Conservation (phyloP, 2,329 filamentous ascomycete species). For the Geosmithia putterillii region DNA sequence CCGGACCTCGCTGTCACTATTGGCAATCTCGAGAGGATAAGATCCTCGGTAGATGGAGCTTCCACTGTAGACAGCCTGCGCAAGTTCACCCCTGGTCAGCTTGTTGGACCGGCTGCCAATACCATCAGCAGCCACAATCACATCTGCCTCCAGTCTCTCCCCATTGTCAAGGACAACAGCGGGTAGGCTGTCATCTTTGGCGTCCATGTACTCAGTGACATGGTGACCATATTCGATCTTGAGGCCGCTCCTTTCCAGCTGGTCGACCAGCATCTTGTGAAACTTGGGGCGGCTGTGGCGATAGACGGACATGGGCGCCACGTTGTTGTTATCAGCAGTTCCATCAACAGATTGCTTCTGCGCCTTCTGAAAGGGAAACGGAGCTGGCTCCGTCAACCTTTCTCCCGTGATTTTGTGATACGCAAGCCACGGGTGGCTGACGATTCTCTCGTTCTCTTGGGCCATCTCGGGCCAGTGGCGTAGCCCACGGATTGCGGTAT, state of each 20-base stretch:
- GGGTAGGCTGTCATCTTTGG: slow-evolving; percentile 7
- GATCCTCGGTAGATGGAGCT: not conserved
- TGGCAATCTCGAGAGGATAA: slow-evolving; percentile 25
- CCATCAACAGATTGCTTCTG: not conserved
- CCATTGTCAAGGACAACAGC: not conserved
- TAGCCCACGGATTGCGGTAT: no score
- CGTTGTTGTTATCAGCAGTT: slow-evolving; percentile 30
- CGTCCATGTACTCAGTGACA: slow-evolving; percentile 42
- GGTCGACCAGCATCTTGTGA: slow-evolving; percentile 30
- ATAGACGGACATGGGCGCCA: no score
- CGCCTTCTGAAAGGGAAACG: no score
- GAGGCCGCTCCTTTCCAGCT: slow-evolving; percentile 42
- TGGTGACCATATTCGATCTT: slow-evolving; percentile 39
- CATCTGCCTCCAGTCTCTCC: not conserved
- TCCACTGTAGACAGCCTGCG: not conserved
- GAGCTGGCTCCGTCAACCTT: no score
- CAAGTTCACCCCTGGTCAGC: slow-evolving; percentile 22
- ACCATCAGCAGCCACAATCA: slow-evolving; percentile 1
- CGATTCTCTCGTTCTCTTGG: no score
- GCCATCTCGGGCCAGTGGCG: no score
- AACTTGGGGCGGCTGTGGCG: slow-evolving; percentile 11
- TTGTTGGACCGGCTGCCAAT: slow-evolving; percentile 33
- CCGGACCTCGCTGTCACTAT: slow-evolving; percentile 23
- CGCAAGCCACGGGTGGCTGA: no score
- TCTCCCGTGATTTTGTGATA: no score